Evolutionary conservation across 129 eudicot species (phyloP), one percentile per base, ranked within the genome.

Genomic region (Chrysanthemum seticuspe): DNA sequence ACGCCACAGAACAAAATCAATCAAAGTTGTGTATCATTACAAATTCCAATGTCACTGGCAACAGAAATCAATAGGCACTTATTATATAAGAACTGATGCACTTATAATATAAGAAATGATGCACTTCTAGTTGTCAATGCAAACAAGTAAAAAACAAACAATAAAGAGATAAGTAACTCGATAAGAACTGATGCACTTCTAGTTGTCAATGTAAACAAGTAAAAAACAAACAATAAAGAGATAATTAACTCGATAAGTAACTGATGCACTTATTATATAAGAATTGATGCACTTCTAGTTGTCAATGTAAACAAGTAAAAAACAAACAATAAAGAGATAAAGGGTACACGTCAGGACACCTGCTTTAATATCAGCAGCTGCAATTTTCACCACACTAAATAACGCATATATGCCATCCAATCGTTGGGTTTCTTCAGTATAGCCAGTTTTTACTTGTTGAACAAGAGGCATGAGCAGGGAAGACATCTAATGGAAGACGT

Each of bases 371-470:
- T 95, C 99, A 74, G 85, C 78, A 62, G 91, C 90, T 66, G 96
- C 88, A 83, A 95, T 78, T 76, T 88, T 90, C 19, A 84, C 81
- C 82, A 88, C 81, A 70, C 83, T 73, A 15, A 88, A 74, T 66
- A 95, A 84, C 48, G 99, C 89, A 86, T 79, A 95, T 51, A 95
- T 91, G 13, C 96, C 96, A 83, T 95, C 99, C 85, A 95, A 68
- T 54, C 97, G 90, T 81, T 95, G 99, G 47, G 87, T 88, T 31
- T 88, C 86, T 88, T 90, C 91, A 13, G 94, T 78, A 73, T 79
- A 95, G 74, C 99, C 99, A 83, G 96, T 88, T 82, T 86, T 95
- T 34, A 95, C 95, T 45, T 91, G 76, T 79, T 79, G 94, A 68
- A 95, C 71, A 57, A 95, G 96, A 48, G 97, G 83, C 74, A 51